Conservation (phyloP, 192 early-diverging fungal species). For the Geranomyces variabilis region DNA sequence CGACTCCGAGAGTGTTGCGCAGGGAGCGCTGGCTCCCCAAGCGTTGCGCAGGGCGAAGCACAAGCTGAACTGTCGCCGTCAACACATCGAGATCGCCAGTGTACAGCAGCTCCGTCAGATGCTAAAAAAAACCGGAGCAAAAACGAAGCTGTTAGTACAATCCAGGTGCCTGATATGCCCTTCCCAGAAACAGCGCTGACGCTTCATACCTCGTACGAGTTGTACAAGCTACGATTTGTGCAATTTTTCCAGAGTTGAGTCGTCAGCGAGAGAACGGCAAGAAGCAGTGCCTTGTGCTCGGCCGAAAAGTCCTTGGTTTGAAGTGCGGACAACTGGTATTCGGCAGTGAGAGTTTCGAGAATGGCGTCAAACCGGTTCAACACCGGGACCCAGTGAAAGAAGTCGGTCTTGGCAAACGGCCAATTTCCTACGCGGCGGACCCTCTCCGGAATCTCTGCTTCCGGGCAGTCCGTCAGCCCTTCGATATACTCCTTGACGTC, state of each 20-base stretch:
- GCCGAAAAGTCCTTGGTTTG: slow-evolving; percentile 56
- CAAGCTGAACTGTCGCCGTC: slow-evolving; percentile 73
- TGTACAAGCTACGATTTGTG: slow-evolving; percentile 92
- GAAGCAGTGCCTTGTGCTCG: slow-evolving; percentile 54
- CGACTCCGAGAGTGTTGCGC: slow-evolving; percentile 50
- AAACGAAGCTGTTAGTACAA: slow-evolving; percentile 5
- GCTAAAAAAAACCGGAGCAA: slow-evolving; percentile 51
- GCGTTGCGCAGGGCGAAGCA: slow-evolving; percentile 89
- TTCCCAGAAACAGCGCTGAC: neutral
- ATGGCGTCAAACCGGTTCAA: slow-evolving; percentile 92
- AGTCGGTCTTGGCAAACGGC: slow-evolving; percentile 85
- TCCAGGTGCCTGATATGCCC: neutral
- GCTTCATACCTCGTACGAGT: slow-evolving; percentile 77
- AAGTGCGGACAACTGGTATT: slow-evolving; percentile 26
- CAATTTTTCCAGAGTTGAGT: slow-evolving; percentile 89
- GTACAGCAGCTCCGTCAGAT: slow-evolving; percentile 78
- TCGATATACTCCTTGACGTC: slow-evolving; percentile 57
- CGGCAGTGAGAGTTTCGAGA: slow-evolving; percentile 53
- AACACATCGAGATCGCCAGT: slow-evolving; percentile 81
- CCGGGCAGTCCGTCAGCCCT: slow-evolving; percentile 49
- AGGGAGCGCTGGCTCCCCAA: slow-evolving; percentile 74
- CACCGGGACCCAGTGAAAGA: slow-evolving; percentile 94
- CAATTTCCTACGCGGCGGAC: slow-evolving; percentile 63
- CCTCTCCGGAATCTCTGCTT: slow-evolving; percentile 59
- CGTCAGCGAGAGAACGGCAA: slow-evolving; percentile 76